Evolutionary conservation across 140 eudicot genomes (phyloP).

Genomic region (Anethum foeniculum): DNA sequence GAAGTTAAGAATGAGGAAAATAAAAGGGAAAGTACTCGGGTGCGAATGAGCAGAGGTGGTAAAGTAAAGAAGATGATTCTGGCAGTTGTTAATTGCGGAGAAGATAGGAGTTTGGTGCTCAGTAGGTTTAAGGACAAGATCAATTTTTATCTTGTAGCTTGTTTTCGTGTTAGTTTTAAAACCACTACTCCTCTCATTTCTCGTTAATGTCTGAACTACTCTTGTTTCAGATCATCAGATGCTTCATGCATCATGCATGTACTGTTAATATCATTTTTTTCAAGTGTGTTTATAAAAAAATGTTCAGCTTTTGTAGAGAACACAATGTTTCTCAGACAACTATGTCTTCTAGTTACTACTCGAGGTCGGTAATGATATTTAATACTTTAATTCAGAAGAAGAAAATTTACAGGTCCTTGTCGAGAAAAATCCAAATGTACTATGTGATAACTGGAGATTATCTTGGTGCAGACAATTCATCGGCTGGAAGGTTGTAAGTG

Average conservation of each 20-base stretch:
- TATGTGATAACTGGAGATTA: slow-evolving; percentile 1
- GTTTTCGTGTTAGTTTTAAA: slow-evolving; percentile 50
- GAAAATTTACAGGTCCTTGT: not conserved
- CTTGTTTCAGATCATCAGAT: not conserved
- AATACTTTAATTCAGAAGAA: not conserved
- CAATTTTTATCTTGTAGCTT: slow-evolving; percentile 47
- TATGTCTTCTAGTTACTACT: not conserved
- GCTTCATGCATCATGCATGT: not conserved
- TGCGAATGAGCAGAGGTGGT: not conserved
- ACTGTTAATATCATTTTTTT: not conserved
- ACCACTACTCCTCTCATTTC: slow-evolving; percentile 43
- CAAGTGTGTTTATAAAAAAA: not conserved
- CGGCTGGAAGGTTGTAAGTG: slow-evolving; percentile 45
- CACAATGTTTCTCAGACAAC: not conserved
- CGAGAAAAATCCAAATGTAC: not conserved
- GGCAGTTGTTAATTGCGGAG: slow-evolving; percentile 50
- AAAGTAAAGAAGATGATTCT: slow-evolving; percentile 40
- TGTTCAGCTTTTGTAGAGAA: not conserved
- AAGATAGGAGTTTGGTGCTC: slow-evolving; percentile 42
- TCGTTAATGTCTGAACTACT: not conserved
- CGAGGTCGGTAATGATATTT: not conserved
- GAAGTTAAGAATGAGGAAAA: not conserved
- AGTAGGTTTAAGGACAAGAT: slow-evolving; percentile 63
- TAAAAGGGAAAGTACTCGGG: slow-evolving; percentile 6
- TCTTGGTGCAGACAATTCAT: slow-evolving; percentile 51